These are phyloP conservation scores for Didymella pinodella DNA, from an alignment of 2,329 filamentous ascomycete species.

Conservation along the genomic window DNA sequence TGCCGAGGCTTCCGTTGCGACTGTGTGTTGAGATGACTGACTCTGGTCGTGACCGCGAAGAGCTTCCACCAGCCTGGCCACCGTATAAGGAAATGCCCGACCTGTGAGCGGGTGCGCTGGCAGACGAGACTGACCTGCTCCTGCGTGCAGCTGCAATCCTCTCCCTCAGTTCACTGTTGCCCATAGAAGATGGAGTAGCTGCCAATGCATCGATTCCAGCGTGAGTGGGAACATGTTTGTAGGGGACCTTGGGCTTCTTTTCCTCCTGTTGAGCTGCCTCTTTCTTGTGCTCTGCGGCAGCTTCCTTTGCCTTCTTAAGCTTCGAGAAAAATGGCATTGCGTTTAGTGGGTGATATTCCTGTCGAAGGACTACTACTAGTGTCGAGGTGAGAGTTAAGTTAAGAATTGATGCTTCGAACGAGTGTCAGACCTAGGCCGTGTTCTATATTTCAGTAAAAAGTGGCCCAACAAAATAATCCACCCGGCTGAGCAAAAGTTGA, in stretches of 20 bases:
- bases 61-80: slow-evolving; percentile 11
- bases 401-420: slow-evolving; percentile 1
- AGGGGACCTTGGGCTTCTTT: slow-evolving; percentile 30
- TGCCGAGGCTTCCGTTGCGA: slow-evolving; percentile 16
- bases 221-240: slow-evolving; percentile 39
- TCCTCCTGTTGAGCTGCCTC: slow-evolving; percentile 24
- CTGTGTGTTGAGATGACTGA: slow-evolving; percentile 20
- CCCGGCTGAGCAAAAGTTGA: slow-evolving; percentile 17
- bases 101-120: slow-evolving; percentile 3
- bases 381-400: background rate
- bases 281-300: slow-evolving; percentile 38
- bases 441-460: slow-evolving; percentile 17
- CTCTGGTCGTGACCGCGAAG: slow-evolving; percentile 18
- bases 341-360: slow-evolving; percentile 1
- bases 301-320: slow-evolving; percentile 43
- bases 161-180: slow-evolving; percentile 26
- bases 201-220: slow-evolving; percentile 38
- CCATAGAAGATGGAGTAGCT: slow-evolving; percentile 24
- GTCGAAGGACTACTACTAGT: background rate
- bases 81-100: slow-evolving; percentile 1
- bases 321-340: slow-evolving; percentile 46
- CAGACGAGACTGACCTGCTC: slow-evolving; percentile 16
- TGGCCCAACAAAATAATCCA: slow-evolving; percentile 20
- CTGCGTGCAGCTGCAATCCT: slow-evolving; percentile 31
- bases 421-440: slow-evolving; percentile 6